Conservation (phyloP, 768 basidiomycete species). For the Lepiota brunneoincarnata region DNA sequence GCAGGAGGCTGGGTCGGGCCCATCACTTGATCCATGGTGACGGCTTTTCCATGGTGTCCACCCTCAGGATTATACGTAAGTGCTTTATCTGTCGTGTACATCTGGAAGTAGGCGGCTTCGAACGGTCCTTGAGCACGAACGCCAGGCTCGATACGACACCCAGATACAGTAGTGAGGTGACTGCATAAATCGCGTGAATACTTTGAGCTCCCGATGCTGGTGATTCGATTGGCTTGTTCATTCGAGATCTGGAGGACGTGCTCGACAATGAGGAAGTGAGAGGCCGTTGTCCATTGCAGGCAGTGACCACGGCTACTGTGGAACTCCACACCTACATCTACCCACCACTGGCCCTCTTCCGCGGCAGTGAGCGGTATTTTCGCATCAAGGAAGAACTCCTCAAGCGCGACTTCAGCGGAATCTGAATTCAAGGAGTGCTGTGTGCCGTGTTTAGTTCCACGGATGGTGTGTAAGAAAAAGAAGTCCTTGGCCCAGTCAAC, state of each 20-base stretch:
- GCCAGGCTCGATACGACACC: conserved; percentile 26
- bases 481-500: conserved; percentile 18
- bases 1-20: not conserved
- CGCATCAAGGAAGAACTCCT: not conserved
- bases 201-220: conserved; percentile 16
- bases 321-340: conserved; percentile 29
- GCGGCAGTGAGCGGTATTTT: too few relatives aligned
- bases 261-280: conserved; percentile 21
- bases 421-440: conserved; percentile 12
- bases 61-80: conserved; percentile 19
- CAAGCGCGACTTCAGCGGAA: not conserved
- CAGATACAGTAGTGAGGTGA: conserved; percentile 26
- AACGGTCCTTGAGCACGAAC: conserved; percentile 13
- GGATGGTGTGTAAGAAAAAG: conserved; percentile 25
- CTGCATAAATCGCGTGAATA: conserved; percentile 24
- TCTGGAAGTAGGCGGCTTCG: conserved; percentile 23
- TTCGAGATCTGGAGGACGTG: conserved; percentile 13
- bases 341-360: conserved; percentile 18
- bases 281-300: conserved; percentile 27
- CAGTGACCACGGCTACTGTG: conserved; percentile 14
- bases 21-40: conserved; percentile 18
- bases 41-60: conserved; percentile 17
- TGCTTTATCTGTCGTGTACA: conserved; percentile 33
- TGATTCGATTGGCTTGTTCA: conserved; percentile 18
- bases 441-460: conserved; percentile 20